These are phyloP conservation scores for Neocallimastix lanati DNA, from an alignment of 192 early-diverging fungal species.

Conservation along the genomic window DNA sequence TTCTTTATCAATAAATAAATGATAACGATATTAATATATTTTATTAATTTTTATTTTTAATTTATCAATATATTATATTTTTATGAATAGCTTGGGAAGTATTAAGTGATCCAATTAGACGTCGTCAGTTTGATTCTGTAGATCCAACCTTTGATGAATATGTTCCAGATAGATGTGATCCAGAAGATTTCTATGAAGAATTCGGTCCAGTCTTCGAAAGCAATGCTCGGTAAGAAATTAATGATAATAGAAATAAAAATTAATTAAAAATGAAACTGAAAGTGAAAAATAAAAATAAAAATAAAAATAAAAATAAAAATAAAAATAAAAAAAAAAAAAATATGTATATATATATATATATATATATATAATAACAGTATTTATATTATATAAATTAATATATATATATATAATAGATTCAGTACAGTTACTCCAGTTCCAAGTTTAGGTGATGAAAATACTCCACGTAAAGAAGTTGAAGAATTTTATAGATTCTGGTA, in stretches of 20 bases:
- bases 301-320: too few species aligned
- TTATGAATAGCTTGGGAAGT: slow-evolving; percentile 63
- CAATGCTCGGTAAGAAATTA: slow-evolving; percentile 1
- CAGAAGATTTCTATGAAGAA: slow-evolving; percentile 66
- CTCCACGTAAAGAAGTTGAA: slow-evolving; percentile 48
- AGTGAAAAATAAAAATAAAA: too few species aligned
- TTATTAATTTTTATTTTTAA: background rate
- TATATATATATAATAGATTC: slow-evolving; percentile 24
- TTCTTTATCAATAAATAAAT: too few species aligned
- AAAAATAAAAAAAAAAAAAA: too few species aligned
- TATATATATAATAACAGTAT: too few species aligned
- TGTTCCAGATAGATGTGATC: slow-evolving; percentile 29
- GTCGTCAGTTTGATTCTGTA: slow-evolving; percentile 89
- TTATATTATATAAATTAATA: too few species aligned
- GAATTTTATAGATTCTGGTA: slow-evolving; percentile 73
- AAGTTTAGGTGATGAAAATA: slow-evolving; percentile 46
- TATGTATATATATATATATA: too few species aligned
- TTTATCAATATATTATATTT: background rate
- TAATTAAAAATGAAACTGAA: too few species aligned
- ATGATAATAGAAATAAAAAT: too few species aligned
- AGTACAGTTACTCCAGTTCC: slow-evolving; percentile 74
- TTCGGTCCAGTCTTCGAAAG: slow-evolving; percentile 7
- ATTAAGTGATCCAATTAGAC: slow-evolving; percentile 68
- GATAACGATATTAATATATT: too few species aligned
- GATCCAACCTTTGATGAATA: slow-evolving; percentile 65